Conservation (phyloP, 2,329 filamentous ascomycete genomes). For the Herpomyces periplanetae region DNA sequence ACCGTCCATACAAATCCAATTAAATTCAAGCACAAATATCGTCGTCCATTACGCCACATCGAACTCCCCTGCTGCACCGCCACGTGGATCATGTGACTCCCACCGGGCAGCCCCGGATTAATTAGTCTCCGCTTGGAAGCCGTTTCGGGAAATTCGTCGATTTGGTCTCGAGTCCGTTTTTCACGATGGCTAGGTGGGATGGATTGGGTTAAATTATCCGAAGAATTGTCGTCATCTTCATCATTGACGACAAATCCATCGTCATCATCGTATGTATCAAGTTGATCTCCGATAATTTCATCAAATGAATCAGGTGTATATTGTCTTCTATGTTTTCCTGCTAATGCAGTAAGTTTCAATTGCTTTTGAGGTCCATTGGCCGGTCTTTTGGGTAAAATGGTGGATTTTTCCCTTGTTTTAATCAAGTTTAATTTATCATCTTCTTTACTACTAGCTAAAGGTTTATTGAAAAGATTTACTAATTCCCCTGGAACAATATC, state of each 20-base stretch:
- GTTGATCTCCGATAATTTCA: conserved; percentile 28
- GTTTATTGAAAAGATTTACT: conserved; percentile 14
- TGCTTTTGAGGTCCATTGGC: conserved; percentile 16
- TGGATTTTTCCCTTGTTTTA: conserved; percentile 25
- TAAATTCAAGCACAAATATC: conserved; percentile 69
- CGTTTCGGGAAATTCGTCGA: conserved; percentile 10
- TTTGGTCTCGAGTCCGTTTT: conserved; percentile 16
- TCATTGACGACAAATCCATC: conserved; percentile 80
- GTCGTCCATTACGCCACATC: conserved; percentile 70
- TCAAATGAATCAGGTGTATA: conserved; percentile 39
- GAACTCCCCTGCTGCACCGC: conserved; percentile 79
- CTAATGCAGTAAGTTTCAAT: too few species aligned
- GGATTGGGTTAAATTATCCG: conserved; percentile 60
- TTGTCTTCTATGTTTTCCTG: conserved; percentile 13
- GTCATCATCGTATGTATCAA: conserved; percentile 15
- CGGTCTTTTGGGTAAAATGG: conserved; percentile 17
- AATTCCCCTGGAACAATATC: conserved; percentile 22
- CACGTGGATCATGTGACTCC: conserved; percentile 29
- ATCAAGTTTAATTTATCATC: too few species aligned
- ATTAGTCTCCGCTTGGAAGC: conserved; percentile 14
- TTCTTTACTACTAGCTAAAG: too few species aligned
- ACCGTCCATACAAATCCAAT: conserved; percentile 91
- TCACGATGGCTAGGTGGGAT: conserved; percentile 20
- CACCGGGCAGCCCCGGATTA: conserved; percentile 10
- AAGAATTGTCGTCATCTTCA: conserved; percentile 1